Evolutionary conservation across 2,329 filamentous ascomycete species (phyloP), one percentile per base, ranked within the genome.

Genomic region (Botrytis sinoallii): DNA sequence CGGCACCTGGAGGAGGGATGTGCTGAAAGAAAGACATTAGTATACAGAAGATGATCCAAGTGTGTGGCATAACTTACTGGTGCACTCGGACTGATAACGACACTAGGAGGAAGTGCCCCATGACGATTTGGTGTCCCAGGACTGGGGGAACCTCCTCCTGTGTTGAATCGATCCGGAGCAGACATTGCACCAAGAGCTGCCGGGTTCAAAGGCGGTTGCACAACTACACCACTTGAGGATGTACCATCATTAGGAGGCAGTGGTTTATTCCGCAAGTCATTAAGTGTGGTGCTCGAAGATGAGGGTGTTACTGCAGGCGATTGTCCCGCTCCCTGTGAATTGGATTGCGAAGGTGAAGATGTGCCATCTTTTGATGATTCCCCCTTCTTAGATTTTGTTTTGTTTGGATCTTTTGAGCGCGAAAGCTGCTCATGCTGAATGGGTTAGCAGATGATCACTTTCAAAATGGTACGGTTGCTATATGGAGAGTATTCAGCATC

Each of bases 81-180:
- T 83, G 93, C 93, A 81, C 95, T 98, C 71, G 95, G 95, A 83
- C 94, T 98, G 83, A 98, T 96, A 78, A 98, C 90, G 75, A 98
- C 95, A 80, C 93, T 97, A 35, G 95, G 95, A 63, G 93, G 91
- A 74, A 94, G 86, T 75, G 86, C 84, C 46, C 88, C 88, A 78
- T 89, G 86, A 80, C 92, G 88, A 79, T 86, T 88, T 48, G 91
- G 89, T 57, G 91, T 92, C 76, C 85, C 88, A 74, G 84, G 83
- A 77, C 83, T 83, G 75, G 83, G 81, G 75, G 82, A 77, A 63
- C 78, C 79, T 74, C 82, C 82, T 74, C 80, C 80, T 75, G 77
- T 77, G 76, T 82, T 83, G 77, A 84, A 87, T 55, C 85, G 83
- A 79, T 87, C 85, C 75, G 81, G 81, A 73, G 78, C 77, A 46